Evolutionary conservation across 2,329 filamentous ascomycete genomes (phyloP), one percentile per base, ranked within the genome.

Genomic region (Ceratocystis harringtonii): DNA sequence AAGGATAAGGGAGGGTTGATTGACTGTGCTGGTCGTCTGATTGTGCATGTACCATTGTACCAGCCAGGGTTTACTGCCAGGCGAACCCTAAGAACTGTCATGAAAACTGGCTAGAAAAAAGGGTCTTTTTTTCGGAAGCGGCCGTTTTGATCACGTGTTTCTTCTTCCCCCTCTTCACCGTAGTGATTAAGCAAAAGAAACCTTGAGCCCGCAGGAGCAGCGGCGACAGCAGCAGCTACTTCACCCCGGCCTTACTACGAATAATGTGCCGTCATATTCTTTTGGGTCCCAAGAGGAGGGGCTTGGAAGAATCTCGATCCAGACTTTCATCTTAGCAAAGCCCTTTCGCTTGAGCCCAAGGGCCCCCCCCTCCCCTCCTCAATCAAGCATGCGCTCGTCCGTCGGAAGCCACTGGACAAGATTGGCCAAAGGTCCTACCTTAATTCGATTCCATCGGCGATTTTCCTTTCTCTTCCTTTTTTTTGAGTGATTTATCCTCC

Each of bases 381-480:
- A 12, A 58, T 58, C 52, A 30, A 58, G 32, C 52, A 30, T 58
- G 52, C 52, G 52, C 52, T 36, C 52, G 52, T 58, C 28, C 52
- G 17, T 58, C 52, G 25, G 52, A 58, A 58, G 52, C 52, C 15
- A 58, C 52, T 58, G 15, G 22, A 58, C 25, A 58, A 58, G 25
- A 58, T 32, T 58, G 28, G 3, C 52, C 52, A 58, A 32, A 58
- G 15, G 17, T 32, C 12, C 52, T 30, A 58, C 52, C 52, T 58
- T 58, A n/a, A 62, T 32, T 62, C 61, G 8, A 32, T 55, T 48
- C 44, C 12, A 25, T 63, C 48, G 48, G 15, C 30, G 28, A 30
- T 62, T 62, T 62, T 30, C 22, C 12, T 48, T 19, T 50, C 10
- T 36, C 5, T 30, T 28, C 45, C 5, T 62, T 22, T 62, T 44